phyloP scores from a whole-genome alignment of 768 basidiomycete genomes.

The Boletus sp. region DNA sequence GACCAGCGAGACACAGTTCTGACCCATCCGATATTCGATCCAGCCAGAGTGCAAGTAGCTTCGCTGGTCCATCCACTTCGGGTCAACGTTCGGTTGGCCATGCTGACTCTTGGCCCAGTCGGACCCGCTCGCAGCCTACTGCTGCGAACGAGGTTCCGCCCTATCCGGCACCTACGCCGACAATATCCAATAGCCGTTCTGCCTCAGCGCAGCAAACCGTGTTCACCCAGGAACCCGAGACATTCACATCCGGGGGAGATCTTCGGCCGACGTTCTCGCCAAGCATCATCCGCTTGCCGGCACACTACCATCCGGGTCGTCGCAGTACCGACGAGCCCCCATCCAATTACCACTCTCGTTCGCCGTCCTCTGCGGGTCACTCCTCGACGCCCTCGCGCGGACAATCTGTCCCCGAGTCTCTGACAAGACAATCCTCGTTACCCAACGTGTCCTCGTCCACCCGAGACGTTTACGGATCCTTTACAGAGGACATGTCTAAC shows the following conservation, averaged over 20 bases:
- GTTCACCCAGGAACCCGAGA: slow-evolving; percentile 35
- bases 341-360: slow-evolving; percentile 21
- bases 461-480: slow-evolving; percentile 18
- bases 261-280: slow-evolving; percentile 68
- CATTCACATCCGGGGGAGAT: slow-evolving; percentile 49
- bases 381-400: slow-evolving; percentile 19
- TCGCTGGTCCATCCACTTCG: slow-evolving; percentile 16
- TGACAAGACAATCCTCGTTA: slow-evolving; percentile 26
- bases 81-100: slow-evolving; percentile 16
- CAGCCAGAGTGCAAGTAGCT: slow-evolving; percentile 3
- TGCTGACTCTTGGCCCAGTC: slow-evolving; percentile 17
- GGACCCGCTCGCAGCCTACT: slow-evolving; percentile 23
- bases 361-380: slow-evolving; percentile 20
- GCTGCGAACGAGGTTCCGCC: slow-evolving; percentile 21
- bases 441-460: slow-evolving; percentile 23
- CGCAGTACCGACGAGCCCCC: slow-evolving; percentile 26
- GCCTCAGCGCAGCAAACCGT: slow-evolving; percentile 10
- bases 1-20: slow-evolving; percentile 26
- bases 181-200: slow-evolving; percentile 11
- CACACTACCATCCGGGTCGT: slow-evolving; percentile 45
- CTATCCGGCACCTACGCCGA: slow-evolving; percentile 30
- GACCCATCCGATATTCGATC: slow-evolving; percentile 20
- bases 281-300: slow-evolving; percentile 68
- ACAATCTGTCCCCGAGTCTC: slow-evolving; percentile 17
- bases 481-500: slow-evolving; percentile 28